phyloP scores from a whole-genome alignment of 164 flowering plant genomes.

The Dillenia suffruticosa region DNA sequence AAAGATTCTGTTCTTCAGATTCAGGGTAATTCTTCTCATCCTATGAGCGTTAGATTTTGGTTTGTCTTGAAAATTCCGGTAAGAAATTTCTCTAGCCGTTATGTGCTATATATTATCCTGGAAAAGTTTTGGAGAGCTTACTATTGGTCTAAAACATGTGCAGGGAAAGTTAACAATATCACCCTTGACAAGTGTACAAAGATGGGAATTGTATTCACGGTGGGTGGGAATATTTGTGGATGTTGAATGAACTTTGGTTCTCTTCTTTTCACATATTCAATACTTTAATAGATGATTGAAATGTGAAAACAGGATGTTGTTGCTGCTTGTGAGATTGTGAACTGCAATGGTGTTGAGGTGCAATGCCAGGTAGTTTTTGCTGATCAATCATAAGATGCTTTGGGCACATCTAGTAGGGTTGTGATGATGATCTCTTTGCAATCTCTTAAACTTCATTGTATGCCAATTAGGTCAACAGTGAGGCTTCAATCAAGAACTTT shows the following conservation, averaged over 20 bases:
- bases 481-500: no score
- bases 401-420: no score
- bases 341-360: constrained; percentile 89
- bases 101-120: background rate
- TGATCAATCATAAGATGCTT: no score
- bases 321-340: constrained; percentile 98
- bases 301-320: constrained; percentile 71
- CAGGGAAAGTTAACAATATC: constrained; percentile 97
- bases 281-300: constrained; percentile 1
- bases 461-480: no score
- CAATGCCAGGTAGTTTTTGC: constrained; percentile 79
- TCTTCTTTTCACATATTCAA: background rate
- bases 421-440: no score
- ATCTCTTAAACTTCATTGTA: no score
- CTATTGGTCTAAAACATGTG: constrained; percentile 16
- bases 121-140: constrained; percentile 9
- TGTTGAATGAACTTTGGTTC: no score
- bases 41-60: background rate
- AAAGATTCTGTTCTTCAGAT: constrained; percentile 92
- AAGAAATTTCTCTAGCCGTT: background rate
- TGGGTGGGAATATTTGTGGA: constrained; percentile 24
- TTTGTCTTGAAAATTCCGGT: background rate
- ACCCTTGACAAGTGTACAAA: constrained; percentile 93
- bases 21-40: constrained; percentile 49
- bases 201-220: constrained; percentile 88